Evolutionary conservation across 768 basidiomycete species (phyloP).

Genomic region (Hysterangium stoloniferum): DNA sequence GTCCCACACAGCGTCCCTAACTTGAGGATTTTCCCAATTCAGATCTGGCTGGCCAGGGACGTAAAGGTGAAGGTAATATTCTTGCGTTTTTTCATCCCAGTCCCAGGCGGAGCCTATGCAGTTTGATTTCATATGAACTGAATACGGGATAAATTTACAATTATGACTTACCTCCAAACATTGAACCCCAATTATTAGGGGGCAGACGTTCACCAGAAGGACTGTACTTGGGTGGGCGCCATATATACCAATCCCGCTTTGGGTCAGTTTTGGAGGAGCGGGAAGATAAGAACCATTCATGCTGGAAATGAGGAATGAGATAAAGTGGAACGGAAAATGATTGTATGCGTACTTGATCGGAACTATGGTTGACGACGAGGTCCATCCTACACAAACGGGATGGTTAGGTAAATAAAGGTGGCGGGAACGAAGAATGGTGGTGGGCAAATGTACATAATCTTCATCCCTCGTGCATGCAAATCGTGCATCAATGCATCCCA

Average conservation of each 20-base stretch:
- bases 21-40: constrained; percentile 64
- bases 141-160: too few species aligned
- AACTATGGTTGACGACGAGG: constrained; percentile 69
- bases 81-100: constrained; percentile 52
- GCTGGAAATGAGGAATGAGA: constrained; percentile 31
- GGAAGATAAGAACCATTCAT: constrained; percentile 63
- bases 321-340: constrained; percentile 10
- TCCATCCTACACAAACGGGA: constrained; percentile 48
- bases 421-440: not conserved
- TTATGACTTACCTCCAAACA: constrained; percentile 50
- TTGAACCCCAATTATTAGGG: constrained; percentile 69
- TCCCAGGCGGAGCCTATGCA: constrained; percentile 59
- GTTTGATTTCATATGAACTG: not conserved
- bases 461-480: constrained; percentile 58
- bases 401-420: not conserved
- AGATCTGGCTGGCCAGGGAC: constrained; percentile 63
- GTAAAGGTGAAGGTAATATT: constrained; percentile 71
- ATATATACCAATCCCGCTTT: constrained; percentile 73
- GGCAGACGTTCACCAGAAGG: constrained; percentile 45
- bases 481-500: constrained; percentile 49
- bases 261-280: constrained; percentile 38
- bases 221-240: constrained; percentile 53
- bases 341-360: constrained; percentile 42
- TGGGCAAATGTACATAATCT: constrained; percentile 44
- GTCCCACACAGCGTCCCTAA: constrained; percentile 48